Conservation (phyloP, 2,329 filamentous ascomycete genomes). For the Fusarium armeniacum region DNA sequence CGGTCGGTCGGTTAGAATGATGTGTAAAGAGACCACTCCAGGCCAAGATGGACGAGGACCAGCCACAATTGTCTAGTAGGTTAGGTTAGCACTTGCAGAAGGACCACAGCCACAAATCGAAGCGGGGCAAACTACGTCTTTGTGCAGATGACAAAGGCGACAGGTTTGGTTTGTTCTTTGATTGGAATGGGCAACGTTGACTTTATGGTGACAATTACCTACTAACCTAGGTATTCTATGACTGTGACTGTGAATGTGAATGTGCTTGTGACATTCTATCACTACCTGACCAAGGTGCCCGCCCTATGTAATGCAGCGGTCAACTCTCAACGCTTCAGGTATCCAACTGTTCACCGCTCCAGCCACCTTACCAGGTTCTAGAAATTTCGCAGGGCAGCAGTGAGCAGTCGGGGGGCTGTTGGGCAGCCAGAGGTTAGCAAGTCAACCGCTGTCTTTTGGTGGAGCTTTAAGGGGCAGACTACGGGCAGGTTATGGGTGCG, state of each 20-base stretch:
- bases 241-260: constrained; percentile 5
- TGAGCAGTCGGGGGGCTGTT: constrained; percentile 14
- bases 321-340: constrained; percentile 22
- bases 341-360: constrained; percentile 34
- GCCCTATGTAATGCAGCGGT: constrained; percentile 19
- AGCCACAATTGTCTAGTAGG: constrained; percentile 38
- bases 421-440: constrained; percentile 42
- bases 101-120: constrained; percentile 35
- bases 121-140: constrained; percentile 42
- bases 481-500: neutral
- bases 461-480: constrained; percentile 20
- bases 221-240: neutral
- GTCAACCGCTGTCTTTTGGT: constrained; percentile 30
- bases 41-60: constrained; percentile 31
- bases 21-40: constrained; percentile 31
- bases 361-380: constrained; percentile 38
- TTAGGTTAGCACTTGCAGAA: constrained; percentile 27
- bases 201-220: constrained; percentile 18
- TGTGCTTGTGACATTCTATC: neutral
- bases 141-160: constrained; percentile 25
- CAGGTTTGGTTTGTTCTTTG: constrained; percentile 5
- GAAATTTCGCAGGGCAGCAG: constrained; percentile 38
- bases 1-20: constrained; percentile 37
- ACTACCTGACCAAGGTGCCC: constrained; percentile 5
- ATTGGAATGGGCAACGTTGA: constrained; percentile 3